Evolutionary conservation across 1,284 basidiomycete genomes (phyloP).

Genomic region (Ustilago trichophora): DNA sequence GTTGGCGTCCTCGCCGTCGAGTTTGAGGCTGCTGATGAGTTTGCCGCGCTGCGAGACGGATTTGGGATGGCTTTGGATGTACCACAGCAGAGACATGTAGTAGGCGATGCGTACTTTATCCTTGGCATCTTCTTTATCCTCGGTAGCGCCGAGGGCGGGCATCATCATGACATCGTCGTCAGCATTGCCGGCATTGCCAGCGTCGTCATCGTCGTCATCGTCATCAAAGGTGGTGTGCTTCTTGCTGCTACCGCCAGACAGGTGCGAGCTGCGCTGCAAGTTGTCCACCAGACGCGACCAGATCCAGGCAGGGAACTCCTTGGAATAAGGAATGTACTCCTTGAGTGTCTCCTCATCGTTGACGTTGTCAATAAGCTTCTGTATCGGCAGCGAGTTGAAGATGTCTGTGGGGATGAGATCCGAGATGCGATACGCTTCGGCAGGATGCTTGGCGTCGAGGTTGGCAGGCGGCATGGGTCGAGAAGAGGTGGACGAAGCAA

Average conservation of each 20-base stretch:
- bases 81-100: slow-evolving; percentile 45
- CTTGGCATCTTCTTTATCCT: slow-evolving; percentile 43
- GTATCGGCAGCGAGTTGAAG: slow-evolving; percentile 44
- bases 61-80: slow-evolving; percentile 32
- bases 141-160: slow-evolving; percentile 44
- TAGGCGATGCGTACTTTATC: slow-evolving; percentile 43
- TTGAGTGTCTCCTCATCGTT: slow-evolving; percentile 26
- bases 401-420: slow-evolving; percentile 52
- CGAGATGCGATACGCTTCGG: slow-evolving; percentile 57
- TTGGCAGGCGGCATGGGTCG: slow-evolving; percentile 60
- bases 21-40: slow-evolving; percentile 31
- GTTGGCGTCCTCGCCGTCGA: slow-evolving; percentile 42
- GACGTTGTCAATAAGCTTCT: slow-evolving; percentile 40
- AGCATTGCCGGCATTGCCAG: not conserved
- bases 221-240: slow-evolving; percentile 40
- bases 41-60: slow-evolving; percentile 31
- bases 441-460: slow-evolving; percentile 55
- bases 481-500: slow-evolving; percentile 44
- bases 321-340: slow-evolving; percentile 32
- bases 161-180: slow-evolving; percentile 32
- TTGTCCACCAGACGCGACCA: slow-evolving; percentile 40
- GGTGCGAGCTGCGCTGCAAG: slow-evolving; percentile 38
- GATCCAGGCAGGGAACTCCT: slow-evolving; percentile 43
- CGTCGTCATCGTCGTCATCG: slow-evolving; percentile 19
- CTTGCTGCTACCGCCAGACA: slow-evolving; percentile 16